These are phyloP conservation scores for Viola pubescens DNA, from an alignment of 441 rosid genomes.

Conservation along the genomic window DNA sequence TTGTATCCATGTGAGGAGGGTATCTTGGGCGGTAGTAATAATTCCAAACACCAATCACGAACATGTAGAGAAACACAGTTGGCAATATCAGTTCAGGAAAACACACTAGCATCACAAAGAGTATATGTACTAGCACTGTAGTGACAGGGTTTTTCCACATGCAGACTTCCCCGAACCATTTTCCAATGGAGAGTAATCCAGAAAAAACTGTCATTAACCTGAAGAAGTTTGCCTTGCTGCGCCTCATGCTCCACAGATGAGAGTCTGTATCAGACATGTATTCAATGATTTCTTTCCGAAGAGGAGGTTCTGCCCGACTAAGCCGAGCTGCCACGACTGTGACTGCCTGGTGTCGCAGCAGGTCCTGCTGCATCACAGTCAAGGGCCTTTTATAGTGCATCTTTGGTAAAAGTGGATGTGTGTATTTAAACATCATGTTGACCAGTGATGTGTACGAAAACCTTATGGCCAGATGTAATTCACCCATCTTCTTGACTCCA, in stretches of 20 bases:
- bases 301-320: conserved; percentile 82
- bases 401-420: conserved; percentile 72
- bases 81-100: conserved; percentile 79
- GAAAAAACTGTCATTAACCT: conserved; percentile 67
- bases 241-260: conserved; percentile 95
- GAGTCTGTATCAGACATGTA: conserved; percentile 80
- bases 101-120: conserved; percentile 56
- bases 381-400: conserved; percentile 84
- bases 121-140: conserved; percentile 50
- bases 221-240: conserved; percentile 83
- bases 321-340: conserved; percentile 76
- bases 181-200: conserved; percentile 45
- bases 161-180: conserved; percentile 77
- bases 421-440: conserved; percentile 47
- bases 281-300: conserved; percentile 69
- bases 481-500: conserved; percentile 94
- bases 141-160: conserved; percentile 68
- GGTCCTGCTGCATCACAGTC: conserved; percentile 62
- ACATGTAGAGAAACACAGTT: conserved; percentile 63
- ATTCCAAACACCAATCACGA: conserved; percentile 72
- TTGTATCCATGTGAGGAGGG: conserved; percentile 86
- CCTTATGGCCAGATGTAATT: conserved; percentile 73
- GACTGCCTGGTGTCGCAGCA: conserved; percentile 74
- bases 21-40: conserved; percentile 55
- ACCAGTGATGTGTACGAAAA: conserved; percentile 59